Base-by-base conservation (phyloP, 108 stramenopile species). In the Fragilaria crotonensis region DNA sequence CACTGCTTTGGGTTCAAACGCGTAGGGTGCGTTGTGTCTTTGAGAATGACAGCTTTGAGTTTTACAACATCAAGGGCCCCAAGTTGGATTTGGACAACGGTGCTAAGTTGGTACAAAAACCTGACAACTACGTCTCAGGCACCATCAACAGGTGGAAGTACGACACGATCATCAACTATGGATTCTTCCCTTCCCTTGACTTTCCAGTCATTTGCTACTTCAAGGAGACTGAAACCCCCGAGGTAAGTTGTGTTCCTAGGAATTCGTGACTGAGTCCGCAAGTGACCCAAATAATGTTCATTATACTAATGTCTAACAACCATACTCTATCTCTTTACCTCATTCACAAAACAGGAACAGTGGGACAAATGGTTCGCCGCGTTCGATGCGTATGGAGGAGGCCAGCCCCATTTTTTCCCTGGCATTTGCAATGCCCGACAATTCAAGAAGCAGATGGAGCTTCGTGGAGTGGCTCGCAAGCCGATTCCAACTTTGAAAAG, bases 121-220 rank as follows among this genome's bases (percentile, higher is more conserved):
- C 77, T 27, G 77, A 75, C 22, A 90, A 90, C 55, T 70, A 86
- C 47, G 83, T 90, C 20, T 71, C 77, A 0, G 89, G 79, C 0
- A 81, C 83, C 0, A 57, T 19, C 1, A 90, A 90, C 48, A 70
- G 83, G 2, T 90, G 89, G 89, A 67, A 54, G 33, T 89, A 89
- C 33, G 77, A 84, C 29, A 62, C 65, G 3, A 82, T 90, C 50
- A 76, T 75, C 53, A 84, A 90, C 57, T 90, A 75, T 47, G 89
- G 81, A 0, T 90, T 90, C 71, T 87, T 84, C 58, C 89, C 89
- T 0, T 68, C 64, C 20, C 63, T 64, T 25, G 56, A 79, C 14
- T 70, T 83, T 47, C 85, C 89, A 5, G 79, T 90, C 36, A 77
- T 90, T 44, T 84, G 84, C 45, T 90, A 87, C 65, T 87, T 90